Conservation (phyloP, 805 yeast genomes). For the Barnettozyma wickerhamii region DNA sequence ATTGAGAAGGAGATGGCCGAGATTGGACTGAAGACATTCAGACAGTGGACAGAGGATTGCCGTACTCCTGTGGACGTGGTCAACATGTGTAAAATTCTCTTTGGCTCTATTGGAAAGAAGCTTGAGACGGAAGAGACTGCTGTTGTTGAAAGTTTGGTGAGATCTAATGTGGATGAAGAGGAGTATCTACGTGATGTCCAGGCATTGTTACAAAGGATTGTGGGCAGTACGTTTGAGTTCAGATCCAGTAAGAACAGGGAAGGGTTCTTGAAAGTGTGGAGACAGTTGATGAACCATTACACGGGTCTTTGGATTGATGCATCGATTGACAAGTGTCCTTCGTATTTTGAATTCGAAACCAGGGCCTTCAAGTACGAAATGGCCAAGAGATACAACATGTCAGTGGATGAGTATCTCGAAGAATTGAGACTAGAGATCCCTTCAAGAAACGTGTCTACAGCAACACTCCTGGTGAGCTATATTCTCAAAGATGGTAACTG, state of each 20-base stretch:
- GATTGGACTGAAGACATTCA: conserved; percentile 3
- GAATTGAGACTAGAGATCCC: conserved; percentile 3
- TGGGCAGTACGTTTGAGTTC: too few relatives aligned
- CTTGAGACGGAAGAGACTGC: conserved; percentile 1
- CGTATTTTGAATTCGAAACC: conserved; percentile 5
- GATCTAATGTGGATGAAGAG: neutral
- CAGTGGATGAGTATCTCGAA: conserved; percentile 3
- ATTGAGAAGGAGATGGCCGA: conserved; percentile 6
- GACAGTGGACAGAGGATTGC: neutral
- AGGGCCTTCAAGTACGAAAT: conserved; percentile 4
- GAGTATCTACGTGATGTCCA: conserved; percentile 1
- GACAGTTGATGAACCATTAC: conserved; percentile 5
- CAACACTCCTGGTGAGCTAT: neutral
- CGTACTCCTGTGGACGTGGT: neutral
- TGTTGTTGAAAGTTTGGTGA: neutral
- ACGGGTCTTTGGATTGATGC: conserved; percentile 1
- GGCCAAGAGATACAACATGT: neutral
- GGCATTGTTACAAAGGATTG: neutral
- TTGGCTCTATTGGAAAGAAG: conserved; percentile 1
- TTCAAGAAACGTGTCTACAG: neutral
- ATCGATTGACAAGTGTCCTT: neutral
- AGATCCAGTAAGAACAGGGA: too few relatives aligned
- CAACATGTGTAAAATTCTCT: neutral
- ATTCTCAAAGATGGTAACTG: neutral
- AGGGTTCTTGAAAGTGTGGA: conserved; percentile 4